Evolutionary conservation across 1,139 yeast genomes (phyloP), one percentile per base, ranked within the genome.

Genomic region (Debaryomyces subglobosus): DNA sequence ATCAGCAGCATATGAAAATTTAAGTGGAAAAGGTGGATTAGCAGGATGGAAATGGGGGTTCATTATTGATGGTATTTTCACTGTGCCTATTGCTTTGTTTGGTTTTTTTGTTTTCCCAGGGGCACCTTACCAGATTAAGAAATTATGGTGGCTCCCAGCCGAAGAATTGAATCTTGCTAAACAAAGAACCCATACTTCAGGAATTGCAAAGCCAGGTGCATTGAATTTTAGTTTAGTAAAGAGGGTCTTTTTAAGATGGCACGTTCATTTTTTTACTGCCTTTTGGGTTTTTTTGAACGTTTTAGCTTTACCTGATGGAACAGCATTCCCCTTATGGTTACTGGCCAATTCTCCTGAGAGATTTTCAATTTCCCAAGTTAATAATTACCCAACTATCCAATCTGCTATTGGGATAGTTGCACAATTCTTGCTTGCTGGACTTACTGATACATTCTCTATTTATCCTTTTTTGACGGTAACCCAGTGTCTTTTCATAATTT

Each of bases 281-380:
- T 68, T 71, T 43, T 71, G 74, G 74, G 71, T 69, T 20, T 56
- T 71, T 40, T 55, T 69, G 32, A 69, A 71, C 52, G 57, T 71
- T 29, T 66, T 68, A 39, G 72, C 74, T 5, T 57, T 70, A 38
- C 72, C 72, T 3, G 72, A 68, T 45, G 47, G 47, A 10, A 39
- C 43, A 6, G 79, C 76, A 56, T 62, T 74, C 16, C 46, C 47
- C 7, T 64, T 78, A 46, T 78, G 82, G 82, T 63, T 78, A 48
- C 73, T 75, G 57, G 72, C 79, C 15, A 60, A 72, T 24, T 30
- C 34, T 30, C 40, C 34, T 13, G 56, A 62, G 25, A 62, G 67
- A 42, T 79, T 68, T 55, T 49, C 66, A 2, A 61, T 68, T 23
- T 69, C 71, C 2, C 64, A 71, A 52, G 58, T 74, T 27, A 32